Conservation (phyloP, 2,329 filamentous ascomycete genomes). For the Fusarium guadeloupense region DNA sequence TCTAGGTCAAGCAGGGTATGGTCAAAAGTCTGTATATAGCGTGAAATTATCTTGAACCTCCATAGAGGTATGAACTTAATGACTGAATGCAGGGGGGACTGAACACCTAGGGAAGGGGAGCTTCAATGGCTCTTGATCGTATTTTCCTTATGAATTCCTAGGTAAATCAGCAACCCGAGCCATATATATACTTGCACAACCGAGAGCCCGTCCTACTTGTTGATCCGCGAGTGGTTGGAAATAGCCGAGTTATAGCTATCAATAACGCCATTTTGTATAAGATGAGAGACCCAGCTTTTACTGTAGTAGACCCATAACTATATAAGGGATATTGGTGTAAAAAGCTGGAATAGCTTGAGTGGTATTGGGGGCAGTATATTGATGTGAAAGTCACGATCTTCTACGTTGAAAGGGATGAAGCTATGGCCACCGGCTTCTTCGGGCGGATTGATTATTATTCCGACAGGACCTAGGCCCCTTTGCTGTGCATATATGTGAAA, state of each 20-base stretch:
- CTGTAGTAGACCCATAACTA: background rate
- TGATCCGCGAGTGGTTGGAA: background rate
- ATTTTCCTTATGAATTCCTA: background rate
- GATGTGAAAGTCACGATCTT: background rate
- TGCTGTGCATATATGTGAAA: background rate
- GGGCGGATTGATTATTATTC: background rate
- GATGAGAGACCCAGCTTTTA: background rate
- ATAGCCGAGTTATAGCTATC: background rate
- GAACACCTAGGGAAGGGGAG: no score
- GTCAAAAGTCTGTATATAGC: no score
- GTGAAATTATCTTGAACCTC: no score
- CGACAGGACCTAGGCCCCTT: background rate
- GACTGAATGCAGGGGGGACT: no score
- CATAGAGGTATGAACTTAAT: no score
- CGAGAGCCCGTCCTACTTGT: background rate
- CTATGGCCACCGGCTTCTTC: background rate
- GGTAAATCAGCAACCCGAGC: background rate
- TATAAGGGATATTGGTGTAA: background rate
- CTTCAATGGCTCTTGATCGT: background rate
- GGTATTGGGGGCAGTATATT: background rate
- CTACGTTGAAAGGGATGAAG: background rate
- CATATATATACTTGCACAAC: background rate
- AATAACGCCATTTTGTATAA: background rate
- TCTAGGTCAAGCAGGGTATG: no score
- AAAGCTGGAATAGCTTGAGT: background rate